Percentiles rank a stretch among this genome's conserved stretches.
These are phyloP conservation scores for Microdochium trichocladiopsis DNA, from an alignment of 2,329 filamentous ascomycete species.

Conservation along the genomic window DNA sequence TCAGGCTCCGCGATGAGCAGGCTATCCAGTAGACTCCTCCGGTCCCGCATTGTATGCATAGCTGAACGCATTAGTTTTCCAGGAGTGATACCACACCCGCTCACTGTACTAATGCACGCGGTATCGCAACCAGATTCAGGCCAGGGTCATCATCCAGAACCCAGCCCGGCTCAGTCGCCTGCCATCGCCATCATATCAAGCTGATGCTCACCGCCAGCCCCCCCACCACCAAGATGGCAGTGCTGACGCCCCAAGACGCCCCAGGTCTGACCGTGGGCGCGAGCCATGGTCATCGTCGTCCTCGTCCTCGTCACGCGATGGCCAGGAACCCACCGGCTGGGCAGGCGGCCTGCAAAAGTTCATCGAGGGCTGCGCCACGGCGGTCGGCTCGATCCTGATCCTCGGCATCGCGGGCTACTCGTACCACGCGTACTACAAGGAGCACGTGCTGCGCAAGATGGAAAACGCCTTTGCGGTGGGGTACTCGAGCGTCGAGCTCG, in stretches of 20 bases:
- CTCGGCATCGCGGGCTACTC: slow-evolving; percentile 23
- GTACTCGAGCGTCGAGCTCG: slow-evolving; percentile 57
- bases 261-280: not conserved
- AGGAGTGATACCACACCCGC: too few species aligned
- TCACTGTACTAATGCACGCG: too few species aligned
- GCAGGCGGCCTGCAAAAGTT: slow-evolving; percentile 12
- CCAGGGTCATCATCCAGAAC: not conserved
- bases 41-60: not conserved
- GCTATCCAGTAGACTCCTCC: not conserved
- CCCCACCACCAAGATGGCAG: not conserved
- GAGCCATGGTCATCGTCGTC: too few species aligned
- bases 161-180: not conserved
- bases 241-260: not conserved
- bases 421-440: slow-evolving; percentile 48
- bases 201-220: not conserved
- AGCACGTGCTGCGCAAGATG: slow-evolving; percentile 63
- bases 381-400: slow-evolving; percentile 17
- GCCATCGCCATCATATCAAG: not conserved
- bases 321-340: slow-evolving; percentile 1
- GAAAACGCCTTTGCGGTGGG: slow-evolving; percentile 64
- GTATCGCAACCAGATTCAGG: not conserved
- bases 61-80: too few species aligned
- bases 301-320: not conserved
- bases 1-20: not conserved
- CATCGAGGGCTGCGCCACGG: slow-evolving; percentile 18